Evolutionary conservation across 257 asterid species (phyloP), one percentile per base, ranked within the genome.

Genomic region (Solanum medicagineum): DNA sequence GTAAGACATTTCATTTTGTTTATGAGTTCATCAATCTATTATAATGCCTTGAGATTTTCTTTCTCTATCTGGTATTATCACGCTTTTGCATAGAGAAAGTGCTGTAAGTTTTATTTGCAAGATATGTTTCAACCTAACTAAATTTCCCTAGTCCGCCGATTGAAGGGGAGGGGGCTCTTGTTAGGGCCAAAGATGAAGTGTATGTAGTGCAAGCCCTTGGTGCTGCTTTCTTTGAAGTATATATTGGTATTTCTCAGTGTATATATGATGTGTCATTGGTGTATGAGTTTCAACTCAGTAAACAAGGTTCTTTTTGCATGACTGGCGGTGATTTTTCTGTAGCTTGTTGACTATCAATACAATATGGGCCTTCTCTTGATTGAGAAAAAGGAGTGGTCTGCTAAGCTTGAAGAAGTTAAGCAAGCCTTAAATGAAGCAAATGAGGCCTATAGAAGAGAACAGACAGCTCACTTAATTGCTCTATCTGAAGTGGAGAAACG

Each of bases 311-410:
- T 82, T n/a, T 59, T 60, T 85, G 54, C 79, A 36, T 49, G 22
- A 86, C 83, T 51, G 8, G 54, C 83, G 6, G 66, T 66, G 45
- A 83, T 88, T 84, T 54, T 87, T 86, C 45, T 86, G 90, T 92
- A 97, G 99, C 97, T 97, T 70, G 92, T 92, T 81, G 99, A 97
- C 82, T 97, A 95, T 89, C 99, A 97, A 87, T 97, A 95, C 88
- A 97, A 93, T 87, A 94, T 97, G 98, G 99, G 99, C 71, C 95
- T 97, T 42, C 95, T 97, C 56, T 86, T 97, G 93, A 97, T 97
- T n/a, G 99, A 97, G 88, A 97, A 97, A 84, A 97, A 94, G 86
- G 99, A 95, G 47, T 97, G 99, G 99, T 90, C 90, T 83, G 70
- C 88, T 51, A 93, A 93, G 91, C 87, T 89, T 84, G 98, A 95